Base-by-base conservation (phyloP, 2,329 filamentous ascomycete genomes). In the Fusarium torulosum region DNA sequence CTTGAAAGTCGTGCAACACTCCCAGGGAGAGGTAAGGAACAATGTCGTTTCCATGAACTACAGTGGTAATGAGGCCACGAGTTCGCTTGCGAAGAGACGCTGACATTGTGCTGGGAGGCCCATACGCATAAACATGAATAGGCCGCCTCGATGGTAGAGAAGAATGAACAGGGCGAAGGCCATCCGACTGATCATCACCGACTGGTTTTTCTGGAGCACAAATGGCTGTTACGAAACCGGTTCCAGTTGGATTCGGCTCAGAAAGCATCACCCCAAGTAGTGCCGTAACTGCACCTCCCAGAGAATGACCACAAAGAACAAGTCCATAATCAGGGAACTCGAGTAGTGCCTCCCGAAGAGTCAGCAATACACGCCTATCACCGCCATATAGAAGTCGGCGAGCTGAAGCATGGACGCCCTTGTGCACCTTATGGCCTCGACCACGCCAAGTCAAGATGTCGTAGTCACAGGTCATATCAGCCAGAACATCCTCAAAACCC, bases 51-150 rank as follows among this genome's bases (percentile, higher is more conserved):
- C 90, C 89, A 71, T 94, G 90, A 13, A 93, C 86, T 6, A 91
- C 84, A 10, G 88, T 93, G 4, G 91, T 94, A 62, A 94, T 90
- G 9, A 94, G 83, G 2, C 90, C 91, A 15, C 90, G 84, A 0
- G 91, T 94, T 13, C 89, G 89, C 59, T 86, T 86, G 41, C 91
- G 87, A 9, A 94, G 83, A 3, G 88, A 86, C 0, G 90, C 83
- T 0, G 90, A 92, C 85, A 94, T 88, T 15, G 90, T 90, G 0
- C 90, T 87, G 0, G 91, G 91, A 3, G 91, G 89, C 0, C 91
- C 91, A 74, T 93, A 94, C 8, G 91, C 90, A 74, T 92, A 94
- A 14, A 93, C 91, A 70, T 94, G 91, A 20, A 94, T 90, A 4
- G 90, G 89, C 1, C 91, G 85, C 17, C 89, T 88, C 0, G 89